These are phyloP conservation scores for Candida maesae DNA, from an alignment of 805 yeast species.

Conservation along the genomic window DNA sequence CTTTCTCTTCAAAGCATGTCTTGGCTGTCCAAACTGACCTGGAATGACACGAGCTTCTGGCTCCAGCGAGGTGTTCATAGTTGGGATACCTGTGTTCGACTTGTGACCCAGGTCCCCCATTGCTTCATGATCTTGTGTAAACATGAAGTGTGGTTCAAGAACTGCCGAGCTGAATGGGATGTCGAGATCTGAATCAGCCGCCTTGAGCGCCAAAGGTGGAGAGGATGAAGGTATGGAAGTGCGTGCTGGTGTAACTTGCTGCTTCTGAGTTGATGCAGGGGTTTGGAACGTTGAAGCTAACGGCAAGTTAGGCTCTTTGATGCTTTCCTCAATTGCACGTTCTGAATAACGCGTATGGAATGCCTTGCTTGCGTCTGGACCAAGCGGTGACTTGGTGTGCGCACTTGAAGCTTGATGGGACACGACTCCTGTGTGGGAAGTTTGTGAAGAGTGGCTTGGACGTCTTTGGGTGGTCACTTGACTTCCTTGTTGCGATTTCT, in stretches of 20 bases:
- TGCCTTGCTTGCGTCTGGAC: no score
- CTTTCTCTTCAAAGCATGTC: slow-evolving; percentile 7
- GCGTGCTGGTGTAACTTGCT: slow-evolving; percentile 8
- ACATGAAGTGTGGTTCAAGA: background rate
- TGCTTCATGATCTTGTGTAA: no score
- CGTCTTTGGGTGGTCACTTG: no score
- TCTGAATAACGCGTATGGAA: no score
- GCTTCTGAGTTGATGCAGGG: slow-evolving; percentile 2
- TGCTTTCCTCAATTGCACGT: no score
- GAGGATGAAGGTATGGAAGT: slow-evolving; percentile 6
- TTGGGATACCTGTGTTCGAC: no score
- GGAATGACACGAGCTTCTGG: slow-evolving; percentile 7
- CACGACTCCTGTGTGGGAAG: background rate
- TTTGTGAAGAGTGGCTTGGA: background rate
- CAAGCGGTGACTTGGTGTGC: no score
- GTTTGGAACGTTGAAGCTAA: background rate
- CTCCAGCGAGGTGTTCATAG: slow-evolving; percentile 1
- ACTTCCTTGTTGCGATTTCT: no score
- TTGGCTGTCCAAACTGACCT: slow-evolving; percentile 1
- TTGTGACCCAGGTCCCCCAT: no score
- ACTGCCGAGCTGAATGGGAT: background rate
- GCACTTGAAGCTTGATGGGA: no score
- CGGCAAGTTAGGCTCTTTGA: background rate
- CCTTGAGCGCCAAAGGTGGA: slow-evolving; percentile 1
- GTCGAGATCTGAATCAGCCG: background rate